Evolutionary conservation across 345 rosid species (phyloP), one percentile per base, ranked within the genome.

Genomic region (Syzygium aqueum): DNA sequence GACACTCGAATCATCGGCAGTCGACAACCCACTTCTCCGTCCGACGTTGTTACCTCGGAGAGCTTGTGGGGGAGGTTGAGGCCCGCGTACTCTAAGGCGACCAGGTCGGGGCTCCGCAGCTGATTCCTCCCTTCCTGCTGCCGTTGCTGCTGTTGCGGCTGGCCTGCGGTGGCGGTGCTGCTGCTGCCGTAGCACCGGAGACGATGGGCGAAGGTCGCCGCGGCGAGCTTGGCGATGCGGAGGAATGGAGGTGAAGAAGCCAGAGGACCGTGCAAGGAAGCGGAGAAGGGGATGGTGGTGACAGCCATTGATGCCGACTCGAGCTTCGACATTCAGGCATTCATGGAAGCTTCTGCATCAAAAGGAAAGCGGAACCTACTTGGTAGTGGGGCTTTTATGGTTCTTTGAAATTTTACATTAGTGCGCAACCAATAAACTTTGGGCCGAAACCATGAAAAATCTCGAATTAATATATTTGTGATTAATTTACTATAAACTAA

Each of bases 31-130:
- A 19, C 22, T 77, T 50, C 46, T 43, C 46, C 46, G 84, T 40
- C 25, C 52, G 23, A 14, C 53, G 51, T 13, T 28, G 30, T 80
- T 57, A 95, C 99, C 93, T 90, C 95, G 88, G 94, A 89, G 89
- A 87, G 87, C 77, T 91, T 95, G 56, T 92, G 86, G 43, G 92
- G 89, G 88, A 96, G 97, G 85, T 96, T 94, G 87, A 97, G 97
- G 78, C 92, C 96, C 53, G 98, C 93, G 87, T 94, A 97, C 87
- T 96, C 98, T 90, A 94, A 89, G 22, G 96, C 94, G 21, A 97
- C 96, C 85, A 96, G 92, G 89, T 92, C 92, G 63, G 93, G 65
- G 91, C 98, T 96, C 84, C 92, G 87, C 77, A 91, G 27, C 86
- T 91, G 91, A 85, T 91, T 87, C 84, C 56, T 59, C 78, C 53